Percentiles rank a stretch among this genome's conserved stretches.
These are phyloP conservation scores for Solanum microdontum DNA, from an alignment of 257 asterid genomes.

Conservation along the genomic window DNA sequence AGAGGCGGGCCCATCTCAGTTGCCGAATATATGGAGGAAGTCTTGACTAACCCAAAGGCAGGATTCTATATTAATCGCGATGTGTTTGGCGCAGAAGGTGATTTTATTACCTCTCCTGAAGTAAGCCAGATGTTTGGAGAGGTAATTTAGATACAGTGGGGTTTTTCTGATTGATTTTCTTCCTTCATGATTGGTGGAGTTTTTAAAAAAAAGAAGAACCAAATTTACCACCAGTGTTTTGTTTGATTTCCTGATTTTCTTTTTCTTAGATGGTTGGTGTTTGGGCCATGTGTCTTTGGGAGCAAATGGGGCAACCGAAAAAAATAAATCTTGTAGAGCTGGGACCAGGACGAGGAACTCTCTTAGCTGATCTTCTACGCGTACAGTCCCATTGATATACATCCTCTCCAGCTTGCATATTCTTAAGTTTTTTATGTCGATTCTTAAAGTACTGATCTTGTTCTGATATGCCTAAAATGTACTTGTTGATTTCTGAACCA, in stretches of 20 bases:
- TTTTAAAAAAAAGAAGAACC: neutral
- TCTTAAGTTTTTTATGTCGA: neutral
- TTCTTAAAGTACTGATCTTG: neutral
- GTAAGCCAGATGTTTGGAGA: conserved; percentile 99
- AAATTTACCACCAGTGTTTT: neutral
- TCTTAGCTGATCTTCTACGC: conserved; percentile 87
- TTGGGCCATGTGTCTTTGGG: conserved; percentile 98
- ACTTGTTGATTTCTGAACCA: neutral
- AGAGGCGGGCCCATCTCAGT: conserved; percentile 97
- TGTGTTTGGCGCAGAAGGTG: conserved; percentile 89
- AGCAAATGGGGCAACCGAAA: conserved; percentile 90
- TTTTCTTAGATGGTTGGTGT: conserved; percentile 71
- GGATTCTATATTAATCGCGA: conserved; percentile 92
- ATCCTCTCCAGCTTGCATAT: neutral
- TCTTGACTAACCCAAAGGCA: conserved; percentile 77
- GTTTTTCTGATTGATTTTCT: neutral
- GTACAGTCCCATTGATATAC: conserved; percentile 24
- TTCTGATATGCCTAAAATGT: neutral
- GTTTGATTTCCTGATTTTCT: conserved; percentile 1
- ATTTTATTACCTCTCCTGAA: conserved; percentile 96
- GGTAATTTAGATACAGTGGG: conserved; percentile 24
- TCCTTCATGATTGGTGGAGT: neutral
- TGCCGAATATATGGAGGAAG: conserved; percentile 98
- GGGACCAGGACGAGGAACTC: conserved; percentile 99
- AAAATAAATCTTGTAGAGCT: conserved; percentile 81